phyloP scores from a whole-genome alignment of 305 asterid species.

The Stenogyne calaminthoides region DNA sequence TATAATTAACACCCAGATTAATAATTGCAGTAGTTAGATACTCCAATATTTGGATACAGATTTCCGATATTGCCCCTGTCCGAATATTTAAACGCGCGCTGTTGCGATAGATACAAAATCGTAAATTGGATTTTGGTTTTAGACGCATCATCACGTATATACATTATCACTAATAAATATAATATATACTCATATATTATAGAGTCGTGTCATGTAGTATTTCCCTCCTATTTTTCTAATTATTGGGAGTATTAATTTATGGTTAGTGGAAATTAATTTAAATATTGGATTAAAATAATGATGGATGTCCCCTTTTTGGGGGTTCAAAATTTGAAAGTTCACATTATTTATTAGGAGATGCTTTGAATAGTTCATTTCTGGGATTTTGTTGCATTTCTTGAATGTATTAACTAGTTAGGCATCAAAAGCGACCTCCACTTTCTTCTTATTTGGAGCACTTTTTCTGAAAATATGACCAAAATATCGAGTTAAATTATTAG shows the following conservation, averaged over 20 bases:
- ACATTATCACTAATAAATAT: no score
- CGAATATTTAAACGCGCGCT: no score
- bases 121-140: neutral
- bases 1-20: no score
- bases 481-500: neutral
- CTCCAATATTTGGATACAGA: no score
- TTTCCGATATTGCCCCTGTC: no score
- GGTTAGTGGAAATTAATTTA: slow-evolving; percentile 14
- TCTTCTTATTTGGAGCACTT: neutral
- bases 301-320: slow-evolving; percentile 3
- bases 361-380: slow-evolving; percentile 34
- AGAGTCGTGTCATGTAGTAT: slow-evolving; percentile 48
- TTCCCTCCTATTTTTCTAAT: slow-evolving; percentile 25
- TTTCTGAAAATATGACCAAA: no score
- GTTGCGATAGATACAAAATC: no score
- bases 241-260: neutral
- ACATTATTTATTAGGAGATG: slow-evolving; percentile 36
- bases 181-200: no score
- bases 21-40: no score
- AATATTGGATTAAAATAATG: slow-evolving; percentile 20
- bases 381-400: slow-evolving; percentile 26
- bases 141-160: neutral
- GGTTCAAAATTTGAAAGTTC: slow-evolving; percentile 40
- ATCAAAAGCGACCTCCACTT: neutral
- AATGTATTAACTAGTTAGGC: slow-evolving; percentile 40